Conservation (phyloP, 352 stramenopile genomes). For the Phytophthora idaei region DNA sequence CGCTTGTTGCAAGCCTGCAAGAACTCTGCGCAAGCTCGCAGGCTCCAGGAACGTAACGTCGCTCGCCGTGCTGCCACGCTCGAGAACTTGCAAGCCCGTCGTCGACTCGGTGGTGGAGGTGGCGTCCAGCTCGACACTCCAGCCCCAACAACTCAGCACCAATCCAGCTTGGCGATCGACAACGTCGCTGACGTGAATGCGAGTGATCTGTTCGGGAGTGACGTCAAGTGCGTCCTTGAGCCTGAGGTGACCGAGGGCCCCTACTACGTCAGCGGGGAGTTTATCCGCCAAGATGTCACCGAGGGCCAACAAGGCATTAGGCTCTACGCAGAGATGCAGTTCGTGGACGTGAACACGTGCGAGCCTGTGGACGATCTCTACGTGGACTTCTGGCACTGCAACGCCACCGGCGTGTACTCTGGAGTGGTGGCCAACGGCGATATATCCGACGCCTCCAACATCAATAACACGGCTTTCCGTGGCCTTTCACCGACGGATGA, state of each 20-base stretch:
- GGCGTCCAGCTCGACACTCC: slow-evolving; percentile 16
- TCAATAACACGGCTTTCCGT: slow-evolving; percentile 36
- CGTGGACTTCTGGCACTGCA: slow-evolving; percentile 39
- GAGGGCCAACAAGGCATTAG: slow-evolving; percentile 24
- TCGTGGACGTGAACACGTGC: slow-evolving; percentile 36
- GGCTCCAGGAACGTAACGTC: slow-evolving; percentile 16
- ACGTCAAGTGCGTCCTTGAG: slow-evolving; percentile 32
- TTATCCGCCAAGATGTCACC: slow-evolving; percentile 25
- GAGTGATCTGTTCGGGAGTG: slow-evolving; percentile 15
- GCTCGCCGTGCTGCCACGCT: slow-evolving; percentile 13
- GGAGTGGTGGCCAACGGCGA: slow-evolving; percentile 31
- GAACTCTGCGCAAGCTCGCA: slow-evolving; percentile 22
- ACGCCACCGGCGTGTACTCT: slow-evolving; percentile 33
- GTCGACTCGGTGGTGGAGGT: slow-evolving; percentile 24
- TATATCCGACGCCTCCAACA: slow-evolving; percentile 28
- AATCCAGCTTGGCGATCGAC: slow-evolving; percentile 22
- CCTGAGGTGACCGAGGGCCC: slow-evolving; percentile 32
- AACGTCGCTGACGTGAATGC: slow-evolving; percentile 15
- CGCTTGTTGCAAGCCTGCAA: slow-evolving; percentile 24
- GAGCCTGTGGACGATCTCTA: slow-evolving; percentile 27
- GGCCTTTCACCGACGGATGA: slow-evolving; percentile 25
- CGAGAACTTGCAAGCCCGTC: slow-evolving; percentile 17
- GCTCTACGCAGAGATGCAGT: slow-evolving; percentile 34
- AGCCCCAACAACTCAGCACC: slow-evolving; percentile 20
- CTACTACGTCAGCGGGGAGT: slow-evolving; percentile 34